Percentiles rank a stretch among this genome's conserved stretches.
Evolutionary conservation across 2,329 filamentous ascomycete species (phyloP).

Genomic region (Aspergillus sclerotialis): DNA sequence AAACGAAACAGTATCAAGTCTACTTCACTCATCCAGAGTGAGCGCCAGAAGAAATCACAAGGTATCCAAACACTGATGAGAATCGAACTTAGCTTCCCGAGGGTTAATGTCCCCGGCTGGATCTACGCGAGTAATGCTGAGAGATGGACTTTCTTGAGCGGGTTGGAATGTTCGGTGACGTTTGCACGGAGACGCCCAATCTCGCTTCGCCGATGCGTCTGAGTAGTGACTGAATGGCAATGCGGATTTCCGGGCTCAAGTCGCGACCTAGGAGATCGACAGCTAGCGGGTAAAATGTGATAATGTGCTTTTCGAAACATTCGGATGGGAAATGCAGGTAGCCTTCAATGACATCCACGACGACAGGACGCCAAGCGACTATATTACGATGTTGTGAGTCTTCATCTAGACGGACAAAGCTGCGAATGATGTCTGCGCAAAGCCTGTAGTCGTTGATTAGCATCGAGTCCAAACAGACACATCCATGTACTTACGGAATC

Average conservation of each 20-base stretch:
- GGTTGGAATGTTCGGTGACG: conserved; percentile 22
- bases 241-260: conserved; percentile 69
- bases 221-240: conserved; percentile 69
- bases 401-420: conserved; percentile 81
- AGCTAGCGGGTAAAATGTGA: conserved; percentile 76
- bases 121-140: conserved; percentile 21
- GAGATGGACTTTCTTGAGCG: conserved; percentile 31
- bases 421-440: conserved; percentile 86
- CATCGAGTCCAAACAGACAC: neutral
- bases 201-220: conserved; percentile 74
- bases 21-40: conserved; percentile 14
- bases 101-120: conserved; percentile 20
- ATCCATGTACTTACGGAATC: conserved; percentile 55
- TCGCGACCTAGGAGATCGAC: conserved; percentile 80
- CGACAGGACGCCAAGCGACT: conserved; percentile 91
- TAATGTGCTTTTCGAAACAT: conserved; percentile 72
- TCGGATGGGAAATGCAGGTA: conserved; percentile 75
- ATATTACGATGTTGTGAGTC: conserved; percentile 97
- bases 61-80: conserved; percentile 24
- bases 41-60: conserved; percentile 9
- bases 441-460: conserved; percentile 44
- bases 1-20: conserved; percentile 9
- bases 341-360: conserved; percentile 92
- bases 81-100: conserved; percentile 4
- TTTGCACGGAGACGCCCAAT: conserved; percentile 39